A percentile compares a stretch with the other conserved stretches of the same genome.
phyloP scores from a whole-genome alignment of 139 green algal genomes.

The Chlamydomonas urium region DNA sequence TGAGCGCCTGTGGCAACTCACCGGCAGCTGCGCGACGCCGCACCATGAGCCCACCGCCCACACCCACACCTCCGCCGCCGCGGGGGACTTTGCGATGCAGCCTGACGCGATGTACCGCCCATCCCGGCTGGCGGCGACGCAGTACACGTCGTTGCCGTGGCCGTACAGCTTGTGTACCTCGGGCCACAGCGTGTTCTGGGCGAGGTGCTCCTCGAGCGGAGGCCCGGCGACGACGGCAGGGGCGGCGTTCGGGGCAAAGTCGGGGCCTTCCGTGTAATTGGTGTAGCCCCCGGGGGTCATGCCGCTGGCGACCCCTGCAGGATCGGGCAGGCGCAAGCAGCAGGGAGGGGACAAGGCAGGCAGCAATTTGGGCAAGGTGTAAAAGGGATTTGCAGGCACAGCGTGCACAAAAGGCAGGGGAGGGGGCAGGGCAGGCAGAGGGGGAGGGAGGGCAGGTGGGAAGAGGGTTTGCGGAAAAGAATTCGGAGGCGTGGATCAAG shows the following conservation, averaged over 20 bases:
- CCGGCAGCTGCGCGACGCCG: conserved; percentile 33
- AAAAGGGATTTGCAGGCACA: too few relatives aligned
- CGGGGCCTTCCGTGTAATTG: conserved; percentile 71
- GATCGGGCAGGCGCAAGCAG: neutral
- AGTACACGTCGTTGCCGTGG: conserved; percentile 89
- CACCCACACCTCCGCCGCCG: conserved; percentile 45
- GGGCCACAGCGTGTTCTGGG: conserved; percentile 86
- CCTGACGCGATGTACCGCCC: conserved; percentile 16
- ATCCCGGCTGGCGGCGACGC: conserved; percentile 46
- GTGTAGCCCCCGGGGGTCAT: conserved; percentile 43
- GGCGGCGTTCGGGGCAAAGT: conserved; percentile 67
- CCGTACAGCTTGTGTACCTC: conserved; percentile 95
- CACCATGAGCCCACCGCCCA: conserved; percentile 37
- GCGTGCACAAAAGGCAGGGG: too few relatives aligned
- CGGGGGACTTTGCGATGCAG: conserved; percentile 51
- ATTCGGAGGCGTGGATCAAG: too few relatives aligned
- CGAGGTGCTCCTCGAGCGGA: conserved; percentile 91
- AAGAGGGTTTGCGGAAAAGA: too few relatives aligned
- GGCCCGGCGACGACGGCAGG: conserved; percentile 53
- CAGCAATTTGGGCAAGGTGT: too few relatives aligned
- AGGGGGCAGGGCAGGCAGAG: too few relatives aligned
- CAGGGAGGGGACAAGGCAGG: neutral
- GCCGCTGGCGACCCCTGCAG: conserved; percentile 4
- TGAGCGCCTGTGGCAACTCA: too few relatives aligned
- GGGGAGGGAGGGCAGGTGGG: too few relatives aligned